These are phyloP conservation scores for Ceratocystis destructans DNA, from an alignment of 2,329 filamentous ascomycete species.

Conservation along the genomic window DNA sequence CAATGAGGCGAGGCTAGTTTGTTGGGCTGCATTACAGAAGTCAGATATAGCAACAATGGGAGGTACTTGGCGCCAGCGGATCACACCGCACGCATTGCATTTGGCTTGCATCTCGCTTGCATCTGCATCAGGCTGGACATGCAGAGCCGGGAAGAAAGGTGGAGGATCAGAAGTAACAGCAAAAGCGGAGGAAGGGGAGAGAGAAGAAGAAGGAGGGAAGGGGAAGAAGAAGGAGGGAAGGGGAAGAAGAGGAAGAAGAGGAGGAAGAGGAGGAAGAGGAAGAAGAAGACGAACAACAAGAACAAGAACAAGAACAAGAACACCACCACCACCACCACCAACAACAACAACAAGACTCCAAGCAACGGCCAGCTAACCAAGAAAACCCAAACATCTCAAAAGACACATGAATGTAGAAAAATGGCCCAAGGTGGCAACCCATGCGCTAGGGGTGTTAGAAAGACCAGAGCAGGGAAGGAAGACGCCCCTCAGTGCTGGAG, in stretches of 20 bases:
- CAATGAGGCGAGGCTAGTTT: background rate
- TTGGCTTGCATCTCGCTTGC: too few relatives aligned
- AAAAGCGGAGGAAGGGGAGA: background rate
- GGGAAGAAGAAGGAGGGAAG: background rate
- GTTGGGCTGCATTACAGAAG: background rate
- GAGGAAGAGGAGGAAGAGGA: background rate
- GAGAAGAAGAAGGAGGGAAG: background rate
- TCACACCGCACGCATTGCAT: background rate
- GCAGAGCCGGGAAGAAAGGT: background rate
- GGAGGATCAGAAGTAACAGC: background rate
- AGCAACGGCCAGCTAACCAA: too few relatives aligned
- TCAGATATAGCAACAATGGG: background rate
- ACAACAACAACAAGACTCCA: background rate
- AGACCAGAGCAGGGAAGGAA: too few relatives aligned
- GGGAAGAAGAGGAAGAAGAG: background rate
- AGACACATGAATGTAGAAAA: too few relatives aligned
- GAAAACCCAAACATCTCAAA: too few relatives aligned
- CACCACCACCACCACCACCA: too few relatives aligned
- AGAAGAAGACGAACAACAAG: background rate
- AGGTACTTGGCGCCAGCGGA: background rate
- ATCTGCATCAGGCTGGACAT: slow-evolving; percentile 1
- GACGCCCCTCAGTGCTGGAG: too few relatives aligned
- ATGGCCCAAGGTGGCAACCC: too few relatives aligned
- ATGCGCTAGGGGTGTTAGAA: too few relatives aligned
- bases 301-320: background rate